Evolutionary conservation across 768 basidiomycete genomes (phyloP).

Genomic region (Suillus variegatus): DNA sequence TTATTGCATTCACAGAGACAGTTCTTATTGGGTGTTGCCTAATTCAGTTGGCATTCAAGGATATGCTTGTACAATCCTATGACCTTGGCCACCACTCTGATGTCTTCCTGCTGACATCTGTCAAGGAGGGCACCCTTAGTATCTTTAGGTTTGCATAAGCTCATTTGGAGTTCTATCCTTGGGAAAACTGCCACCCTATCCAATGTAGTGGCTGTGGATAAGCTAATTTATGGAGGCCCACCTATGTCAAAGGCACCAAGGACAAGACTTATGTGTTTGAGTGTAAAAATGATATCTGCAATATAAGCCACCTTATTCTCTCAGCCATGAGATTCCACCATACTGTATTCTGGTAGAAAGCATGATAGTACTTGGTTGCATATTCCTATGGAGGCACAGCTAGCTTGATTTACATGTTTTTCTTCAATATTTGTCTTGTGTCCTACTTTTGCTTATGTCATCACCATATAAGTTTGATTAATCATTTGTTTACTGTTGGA

Average conservation of each 20-base stretch:
- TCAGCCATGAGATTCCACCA: no score
- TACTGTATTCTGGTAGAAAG: no score
- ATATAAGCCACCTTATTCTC: no score
- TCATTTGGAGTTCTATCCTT: background rate
- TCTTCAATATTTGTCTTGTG: no score
- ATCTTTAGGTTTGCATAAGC: background rate
- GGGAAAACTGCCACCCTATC: background rate
- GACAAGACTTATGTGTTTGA: background rate
- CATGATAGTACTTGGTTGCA: no score
- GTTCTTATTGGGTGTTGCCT: background rate
- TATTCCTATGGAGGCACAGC: no score
- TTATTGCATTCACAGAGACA: background rate
- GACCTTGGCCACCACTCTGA: background rate
- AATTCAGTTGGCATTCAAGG: background rate
- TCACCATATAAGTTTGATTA: no score
- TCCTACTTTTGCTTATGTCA: no score
- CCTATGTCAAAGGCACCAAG: background rate
- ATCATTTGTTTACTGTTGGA: no score
- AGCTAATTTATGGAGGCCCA: background rate
- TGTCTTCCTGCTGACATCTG: background rate
- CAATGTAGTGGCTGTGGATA: slow-evolving; percentile 1
- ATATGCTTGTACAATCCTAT: background rate
- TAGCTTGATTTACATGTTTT: no score
- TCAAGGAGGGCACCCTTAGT: no score
- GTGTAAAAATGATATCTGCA: background rate